Percentiles rank a stretch among this genome's conserved stretches.
These are phyloP conservation scores for Cadophora malorum DNA, from an alignment of 2,329 filamentous ascomycete species.

Conservation along the genomic window DNA sequence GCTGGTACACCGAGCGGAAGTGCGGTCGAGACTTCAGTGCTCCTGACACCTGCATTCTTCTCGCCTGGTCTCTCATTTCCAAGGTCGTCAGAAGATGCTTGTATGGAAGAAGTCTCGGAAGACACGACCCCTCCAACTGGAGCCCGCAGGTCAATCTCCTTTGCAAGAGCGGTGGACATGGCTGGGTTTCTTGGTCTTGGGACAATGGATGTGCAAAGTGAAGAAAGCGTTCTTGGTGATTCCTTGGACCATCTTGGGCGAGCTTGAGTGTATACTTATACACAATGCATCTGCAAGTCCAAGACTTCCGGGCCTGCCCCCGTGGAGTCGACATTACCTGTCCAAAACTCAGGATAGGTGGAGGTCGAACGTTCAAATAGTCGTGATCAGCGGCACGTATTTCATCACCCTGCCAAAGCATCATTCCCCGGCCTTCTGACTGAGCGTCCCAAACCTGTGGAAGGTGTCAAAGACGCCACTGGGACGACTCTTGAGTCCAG, in stretches of 20 bases:
- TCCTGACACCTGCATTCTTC: background rate
- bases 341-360: background rate
- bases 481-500: background rate
- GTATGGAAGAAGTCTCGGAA: background rate
- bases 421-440: background rate
- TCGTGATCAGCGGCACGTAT: slow-evolving; percentile 16
- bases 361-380: background rate
- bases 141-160: slow-evolving; percentile 18
- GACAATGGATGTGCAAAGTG: background rate
- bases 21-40: background rate
- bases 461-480: background rate
- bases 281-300: background rate
- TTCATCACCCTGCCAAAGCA: slow-evolving; percentile 8
- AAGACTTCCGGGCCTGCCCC: background rate
- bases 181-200: background rate
- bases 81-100: slow-evolving; percentile 20
- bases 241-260: background rate
- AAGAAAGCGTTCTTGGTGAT: background rate
- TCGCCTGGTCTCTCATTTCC: slow-evolving; percentile 13
- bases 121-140: slow-evolving; percentile 7
- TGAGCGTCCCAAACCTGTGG: background rate
- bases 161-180: slow-evolving; percentile 29
- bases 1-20: slow-evolving; percentile 30
- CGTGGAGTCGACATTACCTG: background rate
- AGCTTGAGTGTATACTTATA: slow-evolving; percentile 9